phyloP scores from a whole-genome alignment of 257 asterid species.

The Eustoma russellianum region DNA sequence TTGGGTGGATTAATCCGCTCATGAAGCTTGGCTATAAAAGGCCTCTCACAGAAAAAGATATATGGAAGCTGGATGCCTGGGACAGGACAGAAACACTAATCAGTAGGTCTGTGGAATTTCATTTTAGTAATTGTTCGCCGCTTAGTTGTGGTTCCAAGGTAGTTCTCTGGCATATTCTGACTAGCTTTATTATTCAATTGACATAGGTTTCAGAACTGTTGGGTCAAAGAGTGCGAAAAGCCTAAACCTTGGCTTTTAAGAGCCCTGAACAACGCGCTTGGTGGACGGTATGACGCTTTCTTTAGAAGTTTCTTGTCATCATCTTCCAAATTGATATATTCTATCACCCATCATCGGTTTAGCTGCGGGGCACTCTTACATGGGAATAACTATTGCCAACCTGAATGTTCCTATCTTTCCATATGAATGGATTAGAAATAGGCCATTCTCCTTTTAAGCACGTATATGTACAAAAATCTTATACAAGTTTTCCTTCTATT shows the following conservation, averaged over 20 bases:
- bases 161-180: neutral
- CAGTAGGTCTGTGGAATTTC: constrained; percentile 25
- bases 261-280: constrained; percentile 69
- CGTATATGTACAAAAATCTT: too few relatives aligned
- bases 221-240: constrained; percentile 64
- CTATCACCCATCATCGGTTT: too few relatives aligned
- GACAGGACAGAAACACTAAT: constrained; percentile 65
- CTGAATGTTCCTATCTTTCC: too few relatives aligned
- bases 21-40: constrained; percentile 66
- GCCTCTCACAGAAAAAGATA: constrained; percentile 74
- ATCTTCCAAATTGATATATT: too few relatives aligned
- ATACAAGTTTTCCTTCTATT: neutral
- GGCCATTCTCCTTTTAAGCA: too few relatives aligned
- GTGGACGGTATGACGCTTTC: constrained; percentile 26
- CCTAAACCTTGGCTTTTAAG: constrained; percentile 78
- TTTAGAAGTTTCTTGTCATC: too few relatives aligned
- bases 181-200: neutral
- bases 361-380: too few relatives aligned
- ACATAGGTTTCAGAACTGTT: constrained; percentile 56
- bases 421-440: too few relatives aligned
- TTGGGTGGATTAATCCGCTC: constrained; percentile 86
- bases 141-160: neutral
- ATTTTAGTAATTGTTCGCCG: constrained; percentile 10
- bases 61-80: constrained; percentile 87
- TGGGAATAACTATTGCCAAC: too few relatives aligned